Conservation (phyloP, 2,329 filamentous ascomycete genomes). For the Phymatotrichopsis omnivora region DNA sequence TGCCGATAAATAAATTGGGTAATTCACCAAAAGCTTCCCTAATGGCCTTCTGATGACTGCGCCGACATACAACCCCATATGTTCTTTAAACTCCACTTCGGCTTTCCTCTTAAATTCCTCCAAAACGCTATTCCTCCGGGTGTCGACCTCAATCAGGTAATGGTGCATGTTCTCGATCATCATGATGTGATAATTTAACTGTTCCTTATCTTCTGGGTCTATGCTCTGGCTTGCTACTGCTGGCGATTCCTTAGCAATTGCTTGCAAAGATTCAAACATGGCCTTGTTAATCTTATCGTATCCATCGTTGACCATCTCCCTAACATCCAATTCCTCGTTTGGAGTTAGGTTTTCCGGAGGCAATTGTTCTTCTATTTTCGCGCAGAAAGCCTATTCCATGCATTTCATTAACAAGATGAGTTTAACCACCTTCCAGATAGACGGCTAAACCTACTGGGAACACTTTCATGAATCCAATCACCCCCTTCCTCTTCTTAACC, state of each 20-base stretch:
- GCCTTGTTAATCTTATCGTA: constrained; percentile 83
- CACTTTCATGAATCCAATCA: constrained; percentile 88
- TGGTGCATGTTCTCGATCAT: constrained; percentile 99
- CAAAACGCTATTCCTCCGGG: constrained; percentile 61
- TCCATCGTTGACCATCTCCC: constrained; percentile 70
- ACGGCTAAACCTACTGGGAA: constrained; percentile 50
- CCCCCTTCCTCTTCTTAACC: constrained; percentile 94
- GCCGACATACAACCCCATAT: constrained; percentile 76
- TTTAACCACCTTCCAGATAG: constrained; percentile 8
- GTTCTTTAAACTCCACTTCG: constrained; percentile 67
- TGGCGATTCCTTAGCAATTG: constrained; percentile 69
- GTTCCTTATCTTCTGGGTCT: constrained; percentile 88
- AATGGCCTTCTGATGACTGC: constrained; percentile 81
- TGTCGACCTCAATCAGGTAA: constrained; percentile 83
- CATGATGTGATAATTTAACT: constrained; percentile 92
- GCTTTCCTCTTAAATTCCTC: constrained; percentile 76
- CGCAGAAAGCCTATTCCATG: constrained; percentile 26
- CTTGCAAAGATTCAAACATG: constrained; percentile 95
- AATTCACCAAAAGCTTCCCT: constrained; percentile 61
- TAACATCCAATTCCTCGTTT: constrained; percentile 53
- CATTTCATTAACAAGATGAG: constrained; percentile 4
- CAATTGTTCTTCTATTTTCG: constrained; percentile 31
- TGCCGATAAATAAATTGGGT: too few species aligned
- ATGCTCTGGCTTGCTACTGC: constrained; percentile 34
- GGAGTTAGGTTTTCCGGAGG: constrained; percentile 23